Base-by-base conservation (phyloP, 2,329 filamentous ascomycete genomes). In the Aureobasidium sp. region DNA sequence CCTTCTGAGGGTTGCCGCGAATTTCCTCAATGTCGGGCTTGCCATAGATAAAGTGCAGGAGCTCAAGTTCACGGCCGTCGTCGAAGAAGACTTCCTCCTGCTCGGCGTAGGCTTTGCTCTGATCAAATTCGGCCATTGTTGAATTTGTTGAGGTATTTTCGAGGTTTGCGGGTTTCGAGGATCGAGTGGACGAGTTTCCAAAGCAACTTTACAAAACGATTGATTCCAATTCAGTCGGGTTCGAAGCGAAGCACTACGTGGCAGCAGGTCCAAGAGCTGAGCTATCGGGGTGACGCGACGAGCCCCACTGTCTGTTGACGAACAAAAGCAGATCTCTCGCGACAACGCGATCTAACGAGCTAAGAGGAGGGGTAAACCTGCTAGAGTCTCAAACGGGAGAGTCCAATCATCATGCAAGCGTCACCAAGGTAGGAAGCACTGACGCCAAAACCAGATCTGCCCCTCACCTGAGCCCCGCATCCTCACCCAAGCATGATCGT, bases 61-160 rank as follows among this genome's bases (percentile, higher is more conserved):
- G 76, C 61, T 86, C 82, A 55, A 85, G 79, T 64, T 91, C 87
- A 19, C 86, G 79, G 16, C 86, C 86, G 65, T 89, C 85, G 59
- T 88, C 80, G 61, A 68, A 68, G 57, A 74, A 74, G 51, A 70
- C 69, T n/a, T 70, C 67, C 62, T 74, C 71, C 61, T 77, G 71
- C 53, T 67, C 63, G 56, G 69, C 68, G 59, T 77, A 77, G 12
- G 73, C 73, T 59, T 77, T 76, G 49, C 58, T 68, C 55, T 71
- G 61, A 58, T 71, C 66, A 53, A 70, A 70, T 47, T 60, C 55
- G 11, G 62, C 58, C 59, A 59, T 59, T 49, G 17, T 53, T 50
- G 34, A 19, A 22, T 34, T 22, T 35, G n/a, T 41, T 52, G n/a
- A 17, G 38, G 27, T 39, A 12, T n/a, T 11, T 25, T 50, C 8